These are phyloP conservation scores for Hortaea sp. DNA, from an alignment of 2,329 filamentous ascomycete species.

Conservation along the genomic window DNA sequence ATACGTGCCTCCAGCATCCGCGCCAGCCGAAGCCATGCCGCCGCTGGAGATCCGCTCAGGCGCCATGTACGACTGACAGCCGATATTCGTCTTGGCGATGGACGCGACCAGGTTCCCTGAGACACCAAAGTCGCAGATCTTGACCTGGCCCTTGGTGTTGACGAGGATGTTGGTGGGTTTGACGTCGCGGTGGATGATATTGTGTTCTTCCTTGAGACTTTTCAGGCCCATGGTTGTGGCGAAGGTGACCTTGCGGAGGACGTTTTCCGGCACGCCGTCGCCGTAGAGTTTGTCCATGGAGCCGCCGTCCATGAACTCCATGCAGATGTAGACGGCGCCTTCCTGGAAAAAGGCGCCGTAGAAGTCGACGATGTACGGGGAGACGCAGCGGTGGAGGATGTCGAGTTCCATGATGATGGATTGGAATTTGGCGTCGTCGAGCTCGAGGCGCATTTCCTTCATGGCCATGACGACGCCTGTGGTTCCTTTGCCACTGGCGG, in stretches of 20 bases:
- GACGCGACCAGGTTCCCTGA: conserved; percentile 93
- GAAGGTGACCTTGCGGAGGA: conserved; percentile 82
- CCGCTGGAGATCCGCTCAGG: conserved; percentile 89
- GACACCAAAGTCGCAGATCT: conserved; percentile 98
- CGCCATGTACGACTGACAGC: conserved; percentile 98
- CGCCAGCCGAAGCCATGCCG: conserved; percentile 60
- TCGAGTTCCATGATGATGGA: conserved; percentile 97
- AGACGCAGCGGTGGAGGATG: conserved; percentile 87
- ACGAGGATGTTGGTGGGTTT: conserved; percentile 98
- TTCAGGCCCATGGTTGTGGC: conserved; percentile 87
- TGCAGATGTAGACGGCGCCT: conserved; percentile 97
- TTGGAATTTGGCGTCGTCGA: conserved; percentile 93
- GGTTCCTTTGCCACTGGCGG: conserved; percentile 29
- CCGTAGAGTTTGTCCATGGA: conserved; percentile 94
- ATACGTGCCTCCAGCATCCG: conserved; percentile 71
- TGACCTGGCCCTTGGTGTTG: conserved; percentile 83
- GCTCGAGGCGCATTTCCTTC: conserved; percentile 93
- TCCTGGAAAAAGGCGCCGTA: conserved; percentile 99
- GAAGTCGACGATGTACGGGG: conserved; percentile 96
- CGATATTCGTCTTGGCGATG: conserved; percentile 97
- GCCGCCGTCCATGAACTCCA: conserved; percentile 98
- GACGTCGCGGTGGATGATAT: conserved; percentile 97
- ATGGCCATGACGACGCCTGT: conserved; percentile 90
- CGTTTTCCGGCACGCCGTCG: conserved; percentile 78
- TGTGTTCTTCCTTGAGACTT: conserved; percentile 91